A percentile compares a stretch with the other conserved stretches of the same genome.
These are phyloP conservation scores for Knoxia roxburghii DNA, from an alignment of 257 asterid genomes.

Conservation along the genomic window DNA sequence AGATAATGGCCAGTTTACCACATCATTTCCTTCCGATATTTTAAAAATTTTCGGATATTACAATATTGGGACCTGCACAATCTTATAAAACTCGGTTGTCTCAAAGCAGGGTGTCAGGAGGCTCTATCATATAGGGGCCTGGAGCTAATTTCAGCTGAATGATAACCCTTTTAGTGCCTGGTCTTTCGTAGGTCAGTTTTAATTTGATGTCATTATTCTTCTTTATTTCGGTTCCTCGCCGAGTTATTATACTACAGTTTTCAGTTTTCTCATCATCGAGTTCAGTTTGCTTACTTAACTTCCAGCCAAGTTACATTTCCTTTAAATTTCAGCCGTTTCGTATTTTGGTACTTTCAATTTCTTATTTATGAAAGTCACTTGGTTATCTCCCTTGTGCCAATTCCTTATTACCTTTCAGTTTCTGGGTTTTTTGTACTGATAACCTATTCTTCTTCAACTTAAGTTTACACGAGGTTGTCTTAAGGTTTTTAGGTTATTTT, in stretches of 20 bases:
- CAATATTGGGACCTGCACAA: conserved; percentile 27
- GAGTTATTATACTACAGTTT: conserved; percentile 31
- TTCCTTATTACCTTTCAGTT: background rate
- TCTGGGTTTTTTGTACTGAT: conserved; percentile 2
- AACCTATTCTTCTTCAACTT: background rate
- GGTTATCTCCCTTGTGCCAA: conserved; percentile 3
- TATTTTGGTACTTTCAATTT: conserved; percentile 8
- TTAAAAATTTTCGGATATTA: conserved; percentile 25
- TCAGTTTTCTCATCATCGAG: conserved; percentile 31
- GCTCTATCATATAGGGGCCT: conserved; percentile 84
- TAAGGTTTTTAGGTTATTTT: background rate
- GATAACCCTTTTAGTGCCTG: conserved; percentile 79
- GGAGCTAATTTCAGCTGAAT: conserved; percentile 85
- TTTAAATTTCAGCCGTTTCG: conserved; percentile 33
- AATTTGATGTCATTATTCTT: conserved; percentile 41
- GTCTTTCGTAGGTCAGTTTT: conserved; percentile 89
- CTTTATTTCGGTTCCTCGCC: conserved; percentile 45
- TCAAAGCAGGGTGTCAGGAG: conserved; percentile 93
- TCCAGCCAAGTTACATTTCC: conserved; percentile 34
- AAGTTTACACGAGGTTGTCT: background rate
- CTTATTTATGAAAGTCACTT: conserved; percentile 6
- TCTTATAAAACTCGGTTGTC: conserved; percentile 82
- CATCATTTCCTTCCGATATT: conserved; percentile 47
- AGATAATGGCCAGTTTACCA: conserved; percentile 40
- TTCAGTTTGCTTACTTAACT: conserved; percentile 28